Evolutionary conservation across 768 basidiomycete species (phyloP).

Genomic region (Suillus ampliporus): DNA sequence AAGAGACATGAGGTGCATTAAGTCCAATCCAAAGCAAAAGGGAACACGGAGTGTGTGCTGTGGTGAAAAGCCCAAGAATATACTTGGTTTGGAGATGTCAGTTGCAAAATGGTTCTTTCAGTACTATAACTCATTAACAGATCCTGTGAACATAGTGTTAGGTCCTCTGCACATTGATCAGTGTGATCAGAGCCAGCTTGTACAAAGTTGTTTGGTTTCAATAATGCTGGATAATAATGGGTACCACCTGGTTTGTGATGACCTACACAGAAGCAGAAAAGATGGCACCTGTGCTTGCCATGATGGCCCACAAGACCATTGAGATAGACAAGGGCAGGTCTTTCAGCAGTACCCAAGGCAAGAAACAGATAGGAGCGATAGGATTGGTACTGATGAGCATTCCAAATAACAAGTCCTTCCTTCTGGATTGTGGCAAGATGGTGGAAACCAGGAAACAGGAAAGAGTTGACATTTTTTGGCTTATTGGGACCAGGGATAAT

Average conservation of each 20-base stretch:
- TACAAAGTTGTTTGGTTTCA: conserved; percentile 30
- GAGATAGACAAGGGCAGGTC: conserved; percentile 28
- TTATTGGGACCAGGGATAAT: conserved; percentile 36
- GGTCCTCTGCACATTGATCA: conserved; percentile 30
- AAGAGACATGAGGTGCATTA: conserved; percentile 44
- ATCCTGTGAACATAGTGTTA: conserved; percentile 1
- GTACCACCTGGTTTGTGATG: conserved; percentile 28
- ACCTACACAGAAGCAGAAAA: conserved; percentile 34
- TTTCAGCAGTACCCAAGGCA: conserved; percentile 21
- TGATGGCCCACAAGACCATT: conserved; percentile 41
- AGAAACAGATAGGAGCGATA: conserved; percentile 19
- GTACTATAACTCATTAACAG: conserved; percentile 27
- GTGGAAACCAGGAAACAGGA: conserved; percentile 34
- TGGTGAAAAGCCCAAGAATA: conserved; percentile 38
- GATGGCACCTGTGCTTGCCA: conserved; percentile 39
- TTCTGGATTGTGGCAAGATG: conserved; percentile 31
- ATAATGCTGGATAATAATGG: conserved; percentile 38
- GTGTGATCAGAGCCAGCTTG: conserved; percentile 32
- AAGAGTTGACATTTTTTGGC: conserved; percentile 37
- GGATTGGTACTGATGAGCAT: conserved; percentile 22
- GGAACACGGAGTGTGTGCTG: conserved; percentile 34
- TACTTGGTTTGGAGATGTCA: conserved; percentile 39
- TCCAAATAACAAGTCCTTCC: conserved; percentile 40
- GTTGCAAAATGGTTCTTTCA: conserved; percentile 30
- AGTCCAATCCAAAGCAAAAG: conserved; percentile 39